These are phyloP conservation scores for Cudoniella acicularis DNA, from an alignment of 495 filamentous ascomycete genomes.

Conservation along the genomic window DNA sequence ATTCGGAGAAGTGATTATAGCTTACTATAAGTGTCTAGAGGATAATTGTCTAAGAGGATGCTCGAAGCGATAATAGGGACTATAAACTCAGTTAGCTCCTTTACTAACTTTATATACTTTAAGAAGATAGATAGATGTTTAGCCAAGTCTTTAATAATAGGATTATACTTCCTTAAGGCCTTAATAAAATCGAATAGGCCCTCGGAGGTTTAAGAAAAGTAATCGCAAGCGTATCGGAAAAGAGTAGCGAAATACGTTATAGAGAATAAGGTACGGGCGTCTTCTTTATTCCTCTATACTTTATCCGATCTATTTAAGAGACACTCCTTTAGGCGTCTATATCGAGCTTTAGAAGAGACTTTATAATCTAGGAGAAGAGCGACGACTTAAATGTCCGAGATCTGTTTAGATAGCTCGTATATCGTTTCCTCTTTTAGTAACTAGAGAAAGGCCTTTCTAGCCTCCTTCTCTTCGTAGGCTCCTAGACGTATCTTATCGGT, in stretches of 20 bases:
- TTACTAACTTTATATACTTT: background rate
- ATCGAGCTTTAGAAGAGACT: constrained; percentile 1
- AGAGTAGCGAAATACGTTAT: constrained; percentile 19
- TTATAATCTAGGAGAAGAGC: background rate
- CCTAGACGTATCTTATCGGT: too few relatives aligned
- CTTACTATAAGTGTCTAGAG: constrained; percentile 19
- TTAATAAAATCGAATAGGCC: constrained; percentile 26
- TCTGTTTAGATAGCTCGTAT: background rate
- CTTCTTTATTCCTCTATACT: constrained; percentile 13
- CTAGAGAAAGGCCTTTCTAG: too few relatives aligned
- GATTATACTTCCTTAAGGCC: constrained; percentile 16
- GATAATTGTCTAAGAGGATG: constrained; percentile 16
- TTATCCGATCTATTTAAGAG: constrained; percentile 10
- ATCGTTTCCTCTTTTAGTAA: too few relatives aligned
- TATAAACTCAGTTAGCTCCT: constrained; percentile 20
- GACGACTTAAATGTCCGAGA: background rate
- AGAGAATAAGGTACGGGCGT: constrained; percentile 18
- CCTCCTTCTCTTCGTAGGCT: too few relatives aligned
- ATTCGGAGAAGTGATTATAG: background rate
- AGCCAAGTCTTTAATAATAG: constrained; percentile 11
- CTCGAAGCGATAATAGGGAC: constrained; percentile 22
- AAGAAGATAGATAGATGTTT: constrained; percentile 19
- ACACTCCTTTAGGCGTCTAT: constrained; percentile 4
- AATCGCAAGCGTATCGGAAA: constrained; percentile 16
- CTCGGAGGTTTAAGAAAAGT: constrained; percentile 15